These are phyloP conservation scores for Chalciporus sphaerocephalus DNA, from an alignment of 768 basidiomycete genomes.

Conservation along the genomic window DNA sequence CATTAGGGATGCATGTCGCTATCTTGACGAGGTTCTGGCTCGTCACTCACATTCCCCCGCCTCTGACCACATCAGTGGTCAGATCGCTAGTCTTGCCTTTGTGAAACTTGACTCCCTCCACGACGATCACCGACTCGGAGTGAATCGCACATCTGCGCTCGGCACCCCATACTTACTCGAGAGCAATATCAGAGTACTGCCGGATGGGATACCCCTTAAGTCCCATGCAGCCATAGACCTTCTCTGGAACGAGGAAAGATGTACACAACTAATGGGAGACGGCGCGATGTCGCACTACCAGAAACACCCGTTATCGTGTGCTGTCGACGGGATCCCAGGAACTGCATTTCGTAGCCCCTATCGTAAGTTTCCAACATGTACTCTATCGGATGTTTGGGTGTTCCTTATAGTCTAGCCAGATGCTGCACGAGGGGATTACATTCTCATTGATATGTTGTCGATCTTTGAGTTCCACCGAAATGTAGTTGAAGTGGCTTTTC, in stretches of 20 bases:
- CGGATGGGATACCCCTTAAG: conserved; percentile 25
- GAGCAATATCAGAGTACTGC: conserved; percentile 47
- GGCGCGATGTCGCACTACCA: conserved; percentile 37
- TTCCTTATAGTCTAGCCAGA: conserved; percentile 6
- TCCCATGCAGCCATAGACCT: conserved; percentile 35
- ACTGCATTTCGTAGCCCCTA: conserved; percentile 50
- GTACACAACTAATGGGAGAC: conserved; percentile 33
- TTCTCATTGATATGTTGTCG: conserved; percentile 37
- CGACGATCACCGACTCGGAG: not conserved
- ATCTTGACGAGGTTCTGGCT: conserved; percentile 37
- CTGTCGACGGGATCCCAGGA: conserved; percentile 48
- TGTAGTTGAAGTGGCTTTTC: conserved; percentile 32
- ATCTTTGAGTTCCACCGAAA: conserved; percentile 17
- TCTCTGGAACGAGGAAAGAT: conserved; percentile 38
- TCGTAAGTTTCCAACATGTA: conserved; percentile 34
- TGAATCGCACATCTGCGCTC: conserved; percentile 39
- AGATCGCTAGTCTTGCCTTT: conserved; percentile 1
- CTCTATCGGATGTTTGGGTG: conserved; percentile 22
- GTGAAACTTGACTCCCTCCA: conserved; percentile 6
- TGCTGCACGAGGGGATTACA: conserved; percentile 34
- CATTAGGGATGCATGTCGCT: conserved; percentile 50
- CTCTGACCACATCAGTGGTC: not conserved
- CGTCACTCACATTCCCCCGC: not conserved
- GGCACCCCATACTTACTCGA: conserved; percentile 47
- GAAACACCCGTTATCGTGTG: conserved; percentile 44